Evolutionary conservation across 177 flowering plant genomes (phyloP), one percentile per base, ranked within the genome.

Genomic region (Vitis hybrid): DNA sequence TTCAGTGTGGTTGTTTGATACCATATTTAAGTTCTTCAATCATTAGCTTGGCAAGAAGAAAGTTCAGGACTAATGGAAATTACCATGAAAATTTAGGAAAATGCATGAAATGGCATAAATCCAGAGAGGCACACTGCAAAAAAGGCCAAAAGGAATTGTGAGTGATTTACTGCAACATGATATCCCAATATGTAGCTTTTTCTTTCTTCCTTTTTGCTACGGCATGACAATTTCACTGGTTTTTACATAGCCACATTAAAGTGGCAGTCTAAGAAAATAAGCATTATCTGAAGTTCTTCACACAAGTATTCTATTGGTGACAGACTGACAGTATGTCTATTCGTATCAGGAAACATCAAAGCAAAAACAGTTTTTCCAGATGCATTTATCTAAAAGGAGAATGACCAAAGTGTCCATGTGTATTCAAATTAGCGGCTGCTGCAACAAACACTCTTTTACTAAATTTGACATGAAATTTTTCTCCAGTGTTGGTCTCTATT

Each of bases 41-140:
- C 67, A 58, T 58, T 44, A 47, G 31, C 19, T 68, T 56, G 62
- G 53, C 8, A 67, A 64, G 61, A 64, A 79, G 11, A 67, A 31
- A 33, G 64, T 54, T 51, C 13, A 57, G 49, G 64, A 12, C 14
- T 15, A 54, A 31, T 31, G 71, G 69, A 64, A 71, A 66, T 84
- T 92, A 92, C 96, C 97, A 74, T 94, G 97, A 66, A 90, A 83
- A 67, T 89, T 80, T 6, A 89, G 80, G 71, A 90, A 71, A 61
- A 88, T 84, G 88, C 94, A 90, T 55, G 71, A 52, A 59, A 90
- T 90, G 50, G 88, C 87, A 80, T 92, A 94, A 68, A 82, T 75
- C 97, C 98, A 90, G 44, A 94, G 94, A 12, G 95, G 93, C 47
- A 87, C 60, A 69, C 97, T 94, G 94, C 92, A 90, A 68, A 81